These are phyloP conservation scores for Thuja plicata DNA, from an alignment of 83 land plant species.

Conservation along the genomic window DNA sequence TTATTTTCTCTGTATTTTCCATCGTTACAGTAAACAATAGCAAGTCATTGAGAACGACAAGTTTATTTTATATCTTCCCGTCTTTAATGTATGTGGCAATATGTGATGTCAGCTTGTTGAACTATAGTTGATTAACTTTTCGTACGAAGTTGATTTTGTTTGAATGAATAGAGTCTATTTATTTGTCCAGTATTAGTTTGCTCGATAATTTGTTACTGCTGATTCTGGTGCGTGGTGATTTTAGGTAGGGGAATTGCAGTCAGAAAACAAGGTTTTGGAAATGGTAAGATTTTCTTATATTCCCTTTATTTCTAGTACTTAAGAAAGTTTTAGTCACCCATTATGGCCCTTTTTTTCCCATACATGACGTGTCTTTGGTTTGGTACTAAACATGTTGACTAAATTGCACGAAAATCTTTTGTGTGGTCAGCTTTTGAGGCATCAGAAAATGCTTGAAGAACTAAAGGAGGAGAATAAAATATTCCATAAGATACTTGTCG, in stretches of 20 bases:
- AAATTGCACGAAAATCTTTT: neutral
- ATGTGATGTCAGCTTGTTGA: neutral
- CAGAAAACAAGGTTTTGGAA: slow-evolving; percentile 51
- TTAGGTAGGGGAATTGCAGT: slow-evolving; percentile 36
- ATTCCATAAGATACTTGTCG: slow-evolving; percentile 51
- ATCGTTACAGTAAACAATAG: neutral
- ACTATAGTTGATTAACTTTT: neutral
- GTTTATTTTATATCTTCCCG: neutral
- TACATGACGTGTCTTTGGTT: neutral
- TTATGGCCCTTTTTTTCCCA: neutral
- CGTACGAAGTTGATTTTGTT: neutral
- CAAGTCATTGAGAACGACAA: neutral
- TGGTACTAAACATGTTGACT: neutral
- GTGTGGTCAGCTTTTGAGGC: slow-evolving; percentile 53
- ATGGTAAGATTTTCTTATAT: slow-evolving; percentile 36
- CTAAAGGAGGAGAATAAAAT: slow-evolving; percentile 52
- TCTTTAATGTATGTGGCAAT: neutral
- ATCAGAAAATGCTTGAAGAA: slow-evolving; percentile 56
- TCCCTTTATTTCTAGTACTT: neutral
- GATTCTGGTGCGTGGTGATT: neutral
- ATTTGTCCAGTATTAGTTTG: neutral
- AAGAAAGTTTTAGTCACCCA: neutral
- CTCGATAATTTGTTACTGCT: neutral
- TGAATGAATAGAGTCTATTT: neutral
- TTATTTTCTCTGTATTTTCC: neutral